phyloP scores from a whole-genome alignment of 768 basidiomycete genomes.

The Tylopilus cervinicoccineus region DNA sequence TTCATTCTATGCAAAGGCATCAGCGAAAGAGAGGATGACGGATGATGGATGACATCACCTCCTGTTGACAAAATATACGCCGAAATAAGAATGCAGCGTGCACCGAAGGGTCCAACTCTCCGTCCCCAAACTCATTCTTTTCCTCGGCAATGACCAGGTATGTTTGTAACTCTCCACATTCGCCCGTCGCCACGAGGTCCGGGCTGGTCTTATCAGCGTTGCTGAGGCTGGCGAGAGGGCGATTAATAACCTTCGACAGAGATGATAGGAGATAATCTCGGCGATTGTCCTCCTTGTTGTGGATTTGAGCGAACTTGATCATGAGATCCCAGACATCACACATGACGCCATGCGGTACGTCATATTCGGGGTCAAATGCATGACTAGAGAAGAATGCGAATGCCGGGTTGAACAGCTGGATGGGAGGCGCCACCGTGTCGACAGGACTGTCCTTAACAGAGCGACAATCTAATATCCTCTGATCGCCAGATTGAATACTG shows the following conservation, averaged over 20 bases:
- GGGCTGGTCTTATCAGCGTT: neutral
- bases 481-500: neutral
- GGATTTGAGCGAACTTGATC: constrained; percentile 14
- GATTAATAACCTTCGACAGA: neutral
- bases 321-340: constrained; percentile 9
- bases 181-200: neutral
- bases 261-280: neutral
- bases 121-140: constrained; percentile 12
- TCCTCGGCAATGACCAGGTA: constrained; percentile 20
- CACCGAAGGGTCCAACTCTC: constrained; percentile 26
- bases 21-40: neutral
- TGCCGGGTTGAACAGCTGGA: constrained; percentile 20
- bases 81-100: constrained; percentile 28
- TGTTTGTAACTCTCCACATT: neutral
- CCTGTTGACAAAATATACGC: constrained; percentile 6
- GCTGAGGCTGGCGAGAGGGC: neutral
- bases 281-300: neutral
- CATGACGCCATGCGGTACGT: constrained; percentile 9
- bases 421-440: constrained; percentile 4
- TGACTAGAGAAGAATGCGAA: constrained; percentile 26
- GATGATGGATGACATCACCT: constrained; percentile 1
- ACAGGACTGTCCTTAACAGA: neutral
- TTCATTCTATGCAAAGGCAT: constrained; percentile 2
- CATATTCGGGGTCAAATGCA: constrained; percentile 11
- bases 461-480: constrained; percentile 15